A percentile compares a stretch with the other conserved stretches of the same genome.
Conservation (phyloP, 805 yeast genomes). For the Ogataea zsoltii region DNA sequence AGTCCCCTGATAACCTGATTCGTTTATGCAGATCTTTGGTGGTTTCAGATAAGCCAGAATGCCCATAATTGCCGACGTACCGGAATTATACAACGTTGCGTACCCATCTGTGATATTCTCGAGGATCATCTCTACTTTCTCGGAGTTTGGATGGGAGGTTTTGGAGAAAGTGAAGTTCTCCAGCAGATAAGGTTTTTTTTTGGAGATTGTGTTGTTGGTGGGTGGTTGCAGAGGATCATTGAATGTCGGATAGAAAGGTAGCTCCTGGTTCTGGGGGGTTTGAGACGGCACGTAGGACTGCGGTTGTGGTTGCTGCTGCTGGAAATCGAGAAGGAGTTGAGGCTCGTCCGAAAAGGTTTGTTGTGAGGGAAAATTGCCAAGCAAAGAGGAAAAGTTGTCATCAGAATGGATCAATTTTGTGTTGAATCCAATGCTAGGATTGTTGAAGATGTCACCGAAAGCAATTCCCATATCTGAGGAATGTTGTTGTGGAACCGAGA, state of each 20-base stretch:
- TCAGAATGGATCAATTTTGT: conserved; percentile 39
- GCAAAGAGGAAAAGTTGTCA: conserved; percentile 28
- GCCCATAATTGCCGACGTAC: conserved; percentile 53
- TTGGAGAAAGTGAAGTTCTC: conserved; percentile 41
- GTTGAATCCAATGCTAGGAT: conserved; percentile 35
- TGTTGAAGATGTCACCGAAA: conserved; percentile 32
- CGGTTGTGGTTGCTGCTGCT: conserved; percentile 1
- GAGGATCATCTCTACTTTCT: conserved; percentile 46
- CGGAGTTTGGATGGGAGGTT: conserved; percentile 47
- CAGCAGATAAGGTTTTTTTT: conserved; percentile 25
- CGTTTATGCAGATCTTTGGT: conserved; percentile 42
- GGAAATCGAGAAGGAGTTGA: conserved; percentile 1
- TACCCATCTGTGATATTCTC: conserved; percentile 45
- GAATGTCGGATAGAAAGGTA: conserved; percentile 29
- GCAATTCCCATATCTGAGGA: conserved; percentile 20
- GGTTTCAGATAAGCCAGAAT: conserved; percentile 49
- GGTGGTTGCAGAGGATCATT: conserved; percentile 27
- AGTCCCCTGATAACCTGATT: conserved; percentile 53
- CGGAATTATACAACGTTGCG: conserved; percentile 50
- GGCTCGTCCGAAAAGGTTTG: conserved; percentile 1
- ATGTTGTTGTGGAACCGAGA: background rate
- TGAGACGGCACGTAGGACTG: background rate
- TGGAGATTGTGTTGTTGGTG: conserved; percentile 9
- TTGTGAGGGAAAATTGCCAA: conserved; percentile 8
- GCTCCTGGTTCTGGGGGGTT: conserved; percentile 3